These are phyloP conservation scores for Ophiostoma himal-ulmi DNA, from an alignment of 2,329 filamentous ascomycete species.

Conservation along the genomic window DNA sequence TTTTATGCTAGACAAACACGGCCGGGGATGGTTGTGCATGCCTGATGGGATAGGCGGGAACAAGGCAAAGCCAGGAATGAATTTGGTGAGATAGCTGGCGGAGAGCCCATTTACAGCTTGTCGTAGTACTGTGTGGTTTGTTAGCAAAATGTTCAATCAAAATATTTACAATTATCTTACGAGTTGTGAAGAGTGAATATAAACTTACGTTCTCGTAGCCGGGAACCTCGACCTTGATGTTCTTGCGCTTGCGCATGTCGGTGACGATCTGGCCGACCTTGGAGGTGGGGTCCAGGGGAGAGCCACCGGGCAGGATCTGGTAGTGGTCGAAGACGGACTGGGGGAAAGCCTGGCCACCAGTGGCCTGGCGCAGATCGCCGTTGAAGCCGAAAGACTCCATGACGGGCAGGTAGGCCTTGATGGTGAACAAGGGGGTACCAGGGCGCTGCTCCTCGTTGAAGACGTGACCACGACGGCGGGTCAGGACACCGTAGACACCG, in stretches of 20 bases:
- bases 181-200: background rate
- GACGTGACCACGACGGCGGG: conserved; percentile 96
- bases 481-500: conserved; percentile 99
- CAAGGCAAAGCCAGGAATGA: conserved; percentile 20
- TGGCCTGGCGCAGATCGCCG: conserved; percentile 87
- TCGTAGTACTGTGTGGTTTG: conserved; percentile 81
- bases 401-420: conserved; percentile 48
- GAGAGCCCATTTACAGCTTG: conserved; percentile 73
- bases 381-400: conserved; percentile 70
- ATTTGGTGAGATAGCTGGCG: conserved; percentile 21
- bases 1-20: conserved; percentile 12
- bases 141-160: background rate
- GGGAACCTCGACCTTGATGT: conserved; percentile 93
- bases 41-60: conserved; percentile 12
- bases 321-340: conserved; percentile 99
- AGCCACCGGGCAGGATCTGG: conserved; percentile 92
- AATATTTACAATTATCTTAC: background rate
- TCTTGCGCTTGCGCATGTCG: conserved; percentile 98
- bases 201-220: conserved; percentile 88
- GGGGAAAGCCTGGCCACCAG: conserved; percentile 97
- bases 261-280: conserved; percentile 79
- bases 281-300: conserved; percentile 73
- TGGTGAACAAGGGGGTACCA: conserved; percentile 97
- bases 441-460: conserved; percentile 97
- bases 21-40: conserved; percentile 12